A percentile compares a stretch with the other conserved stretches of the same genome.
Evolutionary conservation across 805 yeast genomes (phyloP).

Genomic region (Saccharomycopsis sp.): DNA sequence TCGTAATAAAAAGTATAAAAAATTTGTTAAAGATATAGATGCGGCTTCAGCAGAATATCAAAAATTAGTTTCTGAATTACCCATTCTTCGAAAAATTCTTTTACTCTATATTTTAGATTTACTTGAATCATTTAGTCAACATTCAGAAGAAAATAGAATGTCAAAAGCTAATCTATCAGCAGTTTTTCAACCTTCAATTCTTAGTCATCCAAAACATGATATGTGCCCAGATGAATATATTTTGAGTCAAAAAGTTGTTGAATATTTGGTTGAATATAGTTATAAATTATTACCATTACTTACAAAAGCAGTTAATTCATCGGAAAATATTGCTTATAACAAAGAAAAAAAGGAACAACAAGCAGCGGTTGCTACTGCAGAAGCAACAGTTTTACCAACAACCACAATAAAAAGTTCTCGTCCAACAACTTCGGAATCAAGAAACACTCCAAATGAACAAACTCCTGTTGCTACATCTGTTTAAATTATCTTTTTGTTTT

Average conservation of each 20-base stretch:
- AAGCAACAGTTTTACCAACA: too few species aligned
- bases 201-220: slow-evolving; percentile 88
- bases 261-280: slow-evolving; percentile 80
- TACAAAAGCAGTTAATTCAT: not conserved
- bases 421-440: too few species aligned
- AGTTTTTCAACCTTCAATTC: slow-evolving; percentile 91
- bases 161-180: slow-evolving; percentile 90
- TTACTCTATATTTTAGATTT: slow-evolving; percentile 80
- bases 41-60: slow-evolving; percentile 67
- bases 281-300: slow-evolving; percentile 54
- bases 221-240: slow-evolving; percentile 89
- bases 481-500: too few species aligned
- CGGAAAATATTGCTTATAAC: not conserved
- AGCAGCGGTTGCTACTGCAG: too few species aligned
- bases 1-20: slow-evolving; percentile 41
- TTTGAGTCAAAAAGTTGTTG: slow-evolving; percentile 74
- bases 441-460: too few species aligned
- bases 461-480: too few species aligned
- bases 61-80: slow-evolving; percentile 53
- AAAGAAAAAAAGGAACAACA: too few species aligned
- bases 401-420: too few species aligned
- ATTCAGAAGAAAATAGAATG: slow-evolving; percentile 76
- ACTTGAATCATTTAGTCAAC: slow-evolving; percentile 72
- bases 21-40: slow-evolving; percentile 52
- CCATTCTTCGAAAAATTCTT: slow-evolving; percentile 70